Percentiles rank a stretch among this genome's conserved stretches.
These are phyloP conservation scores for Helotiales sp. DNA, from an alignment of 2,329 filamentous ascomycete species.

Conservation along the genomic window DNA sequence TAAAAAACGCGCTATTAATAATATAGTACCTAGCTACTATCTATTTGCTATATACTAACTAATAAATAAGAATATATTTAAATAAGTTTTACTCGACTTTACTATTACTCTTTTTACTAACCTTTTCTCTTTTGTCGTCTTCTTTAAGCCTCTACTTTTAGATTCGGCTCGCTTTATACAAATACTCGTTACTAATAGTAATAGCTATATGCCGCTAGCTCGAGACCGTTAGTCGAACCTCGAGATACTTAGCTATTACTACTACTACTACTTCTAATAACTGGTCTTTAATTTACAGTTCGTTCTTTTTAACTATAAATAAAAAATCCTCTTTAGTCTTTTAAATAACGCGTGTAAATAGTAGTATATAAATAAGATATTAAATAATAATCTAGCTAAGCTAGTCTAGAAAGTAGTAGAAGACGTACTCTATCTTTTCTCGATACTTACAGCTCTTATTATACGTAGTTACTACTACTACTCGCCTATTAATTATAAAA, in stretches of 20 bases:
- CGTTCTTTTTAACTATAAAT: neutral
- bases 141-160: conserved; percentile 7
- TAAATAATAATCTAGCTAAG: conserved; percentile 9
- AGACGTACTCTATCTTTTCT: conserved; percentile 14
- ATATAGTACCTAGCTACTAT: conserved; percentile 1
- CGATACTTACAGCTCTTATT: conserved; percentile 5
- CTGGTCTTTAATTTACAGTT: neutral
- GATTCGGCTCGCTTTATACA: neutral
- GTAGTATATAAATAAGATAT: conserved; percentile 7
- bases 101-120: neutral
- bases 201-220: conserved; percentile 5
- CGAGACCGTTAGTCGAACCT: neutral
- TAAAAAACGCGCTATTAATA: conserved; percentile 7
- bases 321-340: neutral
- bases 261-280: neutral
- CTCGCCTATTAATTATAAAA: conserved; percentile 13
- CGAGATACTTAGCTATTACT: neutral
- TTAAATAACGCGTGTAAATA: neutral
- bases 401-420: conserved; percentile 1
- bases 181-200: neutral
- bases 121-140: neutral
- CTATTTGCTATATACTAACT: neutral
- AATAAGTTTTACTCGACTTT: neutral
- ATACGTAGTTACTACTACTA: conserved; percentile 13
- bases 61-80: neutral